Evolutionary conservation across 164 flowering plant genomes (phyloP).

Genomic region (Kalanchoe fedtschenkoi): DNA sequence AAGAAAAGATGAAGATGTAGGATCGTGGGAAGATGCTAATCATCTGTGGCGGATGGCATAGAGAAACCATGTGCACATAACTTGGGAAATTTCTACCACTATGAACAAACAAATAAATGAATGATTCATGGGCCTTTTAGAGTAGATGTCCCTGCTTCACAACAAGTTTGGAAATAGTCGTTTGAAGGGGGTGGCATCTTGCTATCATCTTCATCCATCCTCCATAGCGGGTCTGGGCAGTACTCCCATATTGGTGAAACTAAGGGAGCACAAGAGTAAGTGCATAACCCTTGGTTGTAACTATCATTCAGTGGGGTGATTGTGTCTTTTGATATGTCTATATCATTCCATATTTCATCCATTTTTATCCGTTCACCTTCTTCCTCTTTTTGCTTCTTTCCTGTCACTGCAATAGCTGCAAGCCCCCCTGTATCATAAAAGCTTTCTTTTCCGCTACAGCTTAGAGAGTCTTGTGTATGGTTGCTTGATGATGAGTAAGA

Average conservation of each 20-base stretch:
- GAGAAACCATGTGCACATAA: constrained; percentile 7
- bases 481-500: constrained; percentile 4
- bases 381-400: constrained; percentile 1
- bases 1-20: neutral
- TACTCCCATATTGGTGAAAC: constrained; percentile 2
- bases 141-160: neutral
- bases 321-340: constrained; percentile 1
- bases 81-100: neutral
- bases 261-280: neutral
- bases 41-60: constrained; percentile 51
- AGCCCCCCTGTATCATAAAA: constrained; percentile 4
- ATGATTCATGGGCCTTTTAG: neutral
- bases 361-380: neutral
- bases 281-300: neutral
- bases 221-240: neutral
- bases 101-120: neutral
- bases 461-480: neutral
- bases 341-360: constrained; percentile 8
- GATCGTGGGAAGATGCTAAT: constrained; percentile 37
- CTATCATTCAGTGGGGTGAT: constrained; percentile 4
- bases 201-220: neutral
- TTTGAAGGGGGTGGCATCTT: constrained; percentile 2
- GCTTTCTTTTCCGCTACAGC: neutral
- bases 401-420: neutral
- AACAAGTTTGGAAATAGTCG: neutral